Conservation (phyloP, 768 basidiomycete species). For the Hygrophorus russula region DNA sequence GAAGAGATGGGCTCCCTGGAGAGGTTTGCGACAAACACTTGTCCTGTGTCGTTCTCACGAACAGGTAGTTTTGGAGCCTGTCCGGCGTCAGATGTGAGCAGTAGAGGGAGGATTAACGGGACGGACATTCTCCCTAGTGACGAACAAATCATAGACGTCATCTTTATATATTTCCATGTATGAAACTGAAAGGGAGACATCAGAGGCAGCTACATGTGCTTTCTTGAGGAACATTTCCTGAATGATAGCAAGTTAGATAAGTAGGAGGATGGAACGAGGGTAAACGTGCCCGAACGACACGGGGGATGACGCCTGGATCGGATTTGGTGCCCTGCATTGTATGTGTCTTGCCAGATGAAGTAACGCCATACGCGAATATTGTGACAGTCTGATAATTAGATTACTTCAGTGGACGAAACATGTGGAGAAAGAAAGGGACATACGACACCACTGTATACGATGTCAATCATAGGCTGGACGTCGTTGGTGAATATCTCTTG, state of each 20-base stretch:
- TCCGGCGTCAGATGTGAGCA: slow-evolving; percentile 2
- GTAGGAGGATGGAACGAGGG: neutral
- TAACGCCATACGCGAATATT: slow-evolving; percentile 86
- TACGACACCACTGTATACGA: slow-evolving; percentile 69
- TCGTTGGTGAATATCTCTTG: slow-evolving; percentile 70
- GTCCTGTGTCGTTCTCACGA: slow-evolving; percentile 39
- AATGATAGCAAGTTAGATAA: neutral
- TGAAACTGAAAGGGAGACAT: slow-evolving; percentile 44
- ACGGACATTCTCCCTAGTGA: slow-evolving; percentile 50
- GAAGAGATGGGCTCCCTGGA: slow-evolving; percentile 27
- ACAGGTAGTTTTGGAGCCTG: slow-evolving; percentile 44
- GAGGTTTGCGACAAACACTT: slow-evolving; percentile 46
- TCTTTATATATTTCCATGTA: slow-evolving; percentile 93
- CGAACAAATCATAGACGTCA: slow-evolving; percentile 81
- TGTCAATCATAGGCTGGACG: slow-evolving; percentile 67
- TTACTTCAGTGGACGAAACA: neutral
- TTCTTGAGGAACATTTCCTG: slow-evolving; percentile 51
- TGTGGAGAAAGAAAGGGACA: slow-evolving; percentile 15
- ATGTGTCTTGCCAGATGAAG: slow-evolving; percentile 84
- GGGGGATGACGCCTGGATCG: slow-evolving; percentile 80
- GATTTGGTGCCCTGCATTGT: slow-evolving; percentile 78
- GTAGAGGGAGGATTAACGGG: neutral
- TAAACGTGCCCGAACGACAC: slow-evolving; percentile 53
- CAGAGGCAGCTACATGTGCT: slow-evolving; percentile 23
- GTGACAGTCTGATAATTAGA: slow-evolving; percentile 55